These are phyloP conservation scores for Microbotryum silenes-acaulis DNA, from an alignment of 1,284 basidiomycete species.

Conservation along the genomic window DNA sequence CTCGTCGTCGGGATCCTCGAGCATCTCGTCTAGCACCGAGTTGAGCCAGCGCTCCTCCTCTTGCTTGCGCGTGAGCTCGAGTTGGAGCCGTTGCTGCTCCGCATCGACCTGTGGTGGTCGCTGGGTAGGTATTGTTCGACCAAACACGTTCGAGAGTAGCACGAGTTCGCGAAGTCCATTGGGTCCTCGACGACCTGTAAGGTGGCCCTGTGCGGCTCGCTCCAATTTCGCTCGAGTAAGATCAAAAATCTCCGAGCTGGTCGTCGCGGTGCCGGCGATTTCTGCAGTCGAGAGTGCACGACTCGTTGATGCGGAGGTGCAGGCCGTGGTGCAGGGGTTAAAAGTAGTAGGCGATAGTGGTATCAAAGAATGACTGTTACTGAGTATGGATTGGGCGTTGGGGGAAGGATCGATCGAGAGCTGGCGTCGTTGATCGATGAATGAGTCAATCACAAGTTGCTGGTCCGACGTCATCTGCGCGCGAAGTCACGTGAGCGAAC, in stretches of 20 bases:
- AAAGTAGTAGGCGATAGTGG: too few species aligned
- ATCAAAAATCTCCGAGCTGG: conserved; percentile 1
- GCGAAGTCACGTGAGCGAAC: too few species aligned
- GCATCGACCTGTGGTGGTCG: neutral
- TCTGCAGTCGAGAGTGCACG: too few species aligned
- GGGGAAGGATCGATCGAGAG: too few species aligned
- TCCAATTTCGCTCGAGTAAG: conserved; percentile 7
- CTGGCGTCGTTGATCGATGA: too few species aligned
- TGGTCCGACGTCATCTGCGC: too few species aligned
- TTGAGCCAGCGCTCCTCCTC: conserved; percentile 11
- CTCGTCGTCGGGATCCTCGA: conserved; percentile 1
- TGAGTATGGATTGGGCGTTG: too few species aligned
- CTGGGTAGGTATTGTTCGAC: neutral
- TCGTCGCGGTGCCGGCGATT: too few species aligned
- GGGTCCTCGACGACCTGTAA: conserved; percentile 2
- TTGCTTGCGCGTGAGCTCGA: neutral
- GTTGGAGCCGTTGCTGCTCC: neutral
- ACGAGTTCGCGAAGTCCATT: conserved; percentile 5
- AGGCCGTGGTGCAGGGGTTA: too few species aligned
- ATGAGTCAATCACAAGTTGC: too few species aligned
- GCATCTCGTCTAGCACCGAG: conserved; percentile 8
- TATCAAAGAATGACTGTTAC: too few species aligned
- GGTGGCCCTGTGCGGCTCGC: conserved; percentile 6
- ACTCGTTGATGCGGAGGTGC: too few species aligned
- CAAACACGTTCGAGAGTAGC: conserved; percentile 5